Evolutionary conservation across 331 rosid genomes (phyloP).

Genomic region (Telfairia occidentalis): DNA sequence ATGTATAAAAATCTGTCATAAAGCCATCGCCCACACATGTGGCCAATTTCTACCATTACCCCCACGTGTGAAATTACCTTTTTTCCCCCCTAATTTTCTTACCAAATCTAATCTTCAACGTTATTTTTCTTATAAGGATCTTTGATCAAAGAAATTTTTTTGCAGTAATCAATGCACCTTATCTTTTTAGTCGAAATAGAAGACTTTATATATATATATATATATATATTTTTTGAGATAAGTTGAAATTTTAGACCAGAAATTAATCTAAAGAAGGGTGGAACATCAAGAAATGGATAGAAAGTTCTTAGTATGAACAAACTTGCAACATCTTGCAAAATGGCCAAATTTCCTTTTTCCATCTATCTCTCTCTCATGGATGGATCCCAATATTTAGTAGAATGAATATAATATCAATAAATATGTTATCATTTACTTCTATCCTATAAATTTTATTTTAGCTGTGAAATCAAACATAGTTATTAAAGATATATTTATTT

Average conservation of each 20-base stretch:
- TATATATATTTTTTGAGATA: not conserved
- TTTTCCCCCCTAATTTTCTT: not conserved
- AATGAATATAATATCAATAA: too few relatives aligned
- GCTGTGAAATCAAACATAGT: too few relatives aligned
- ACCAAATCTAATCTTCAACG: not conserved
- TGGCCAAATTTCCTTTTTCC: not conserved
- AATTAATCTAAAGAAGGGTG: not conserved
- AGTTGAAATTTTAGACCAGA: not conserved
- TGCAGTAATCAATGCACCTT: constrained; percentile 6
- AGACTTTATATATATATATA: not conserved
- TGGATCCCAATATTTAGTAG: not conserved
- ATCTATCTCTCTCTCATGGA: not conserved
- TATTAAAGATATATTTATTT: too few relatives aligned
- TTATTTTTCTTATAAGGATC: not conserved
- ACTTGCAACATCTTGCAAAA: not conserved
- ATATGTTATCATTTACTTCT: too few relatives aligned
- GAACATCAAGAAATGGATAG: not conserved
- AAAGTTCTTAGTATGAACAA: not conserved
- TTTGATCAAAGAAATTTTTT: not conserved
- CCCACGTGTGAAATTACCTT: not conserved
- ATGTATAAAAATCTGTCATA: not conserved
- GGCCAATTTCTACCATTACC: not conserved
- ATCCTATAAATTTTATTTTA: too few relatives aligned
- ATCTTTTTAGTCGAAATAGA: not conserved
- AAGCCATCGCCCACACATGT: not conserved